Percentiles rank a stretch among this genome's conserved stretches.
phyloP scores from a whole-genome alignment of 2,329 filamentous ascomycete species.

The Nannizzia gypsea region DNA sequence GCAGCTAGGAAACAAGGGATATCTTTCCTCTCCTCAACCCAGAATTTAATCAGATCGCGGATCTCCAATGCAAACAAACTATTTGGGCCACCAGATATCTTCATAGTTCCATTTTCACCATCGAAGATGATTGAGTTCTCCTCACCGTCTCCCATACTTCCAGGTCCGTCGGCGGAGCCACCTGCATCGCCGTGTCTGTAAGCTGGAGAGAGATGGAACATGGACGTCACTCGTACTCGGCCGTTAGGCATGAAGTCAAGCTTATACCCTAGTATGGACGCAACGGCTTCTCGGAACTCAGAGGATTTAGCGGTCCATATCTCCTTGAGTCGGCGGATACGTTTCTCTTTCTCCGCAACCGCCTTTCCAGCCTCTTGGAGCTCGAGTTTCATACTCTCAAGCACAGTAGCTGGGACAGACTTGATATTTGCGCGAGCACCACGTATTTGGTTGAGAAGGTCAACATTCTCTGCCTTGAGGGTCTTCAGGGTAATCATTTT shows the following conservation, averaged over 20 bases:
- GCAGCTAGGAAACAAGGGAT: conserved; percentile 84
- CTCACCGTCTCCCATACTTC: conserved; percentile 36
- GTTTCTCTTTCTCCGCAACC: conserved; percentile 62
- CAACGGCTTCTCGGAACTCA: conserved; percentile 92
- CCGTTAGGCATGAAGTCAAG: conserved; percentile 96
- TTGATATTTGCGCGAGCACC: conserved; percentile 39
- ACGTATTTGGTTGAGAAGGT: conserved; percentile 63
- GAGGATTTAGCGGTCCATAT: conserved; percentile 84
- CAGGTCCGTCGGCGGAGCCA: conserved; percentile 49
- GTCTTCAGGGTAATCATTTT: conserved; percentile 68
- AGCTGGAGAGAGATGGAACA: conserved; percentile 59
- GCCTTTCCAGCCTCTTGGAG: conserved; percentile 59
- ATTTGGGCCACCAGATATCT: conserved; percentile 80
- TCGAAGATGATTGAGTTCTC: conserved; percentile 65
- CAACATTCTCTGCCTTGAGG: conserved; percentile 70
- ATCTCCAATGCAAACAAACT: conserved; percentile 81
- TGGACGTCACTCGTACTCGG: conserved; percentile 79
- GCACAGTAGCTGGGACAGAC: conserved; percentile 62
- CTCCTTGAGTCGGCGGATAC: conserved; percentile 73
- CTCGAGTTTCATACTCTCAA: conserved; percentile 64
- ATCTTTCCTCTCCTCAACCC: conserved; percentile 86
- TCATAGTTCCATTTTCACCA: conserved; percentile 93
- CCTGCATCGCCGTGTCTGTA: conserved; percentile 35
- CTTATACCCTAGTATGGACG: conserved; percentile 83
- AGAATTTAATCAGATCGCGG: conserved; percentile 77